Percentiles rank a stretch among this genome's conserved stretches.
phyloP scores from a whole-genome alignment of 805 yeast genomes.

The Starmerella kuoi region DNA sequence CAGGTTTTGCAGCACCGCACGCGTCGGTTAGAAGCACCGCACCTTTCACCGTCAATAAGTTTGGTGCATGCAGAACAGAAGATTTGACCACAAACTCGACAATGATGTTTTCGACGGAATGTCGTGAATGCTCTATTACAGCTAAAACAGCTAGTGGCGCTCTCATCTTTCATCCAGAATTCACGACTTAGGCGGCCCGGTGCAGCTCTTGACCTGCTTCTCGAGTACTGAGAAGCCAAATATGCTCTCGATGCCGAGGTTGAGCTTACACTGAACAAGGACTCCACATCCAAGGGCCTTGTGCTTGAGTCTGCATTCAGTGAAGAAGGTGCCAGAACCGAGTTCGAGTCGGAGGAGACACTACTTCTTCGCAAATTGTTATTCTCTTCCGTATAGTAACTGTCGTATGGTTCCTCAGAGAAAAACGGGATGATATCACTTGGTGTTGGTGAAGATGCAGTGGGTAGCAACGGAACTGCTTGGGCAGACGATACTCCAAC shows the following conservation, averaged over 20 bases:
- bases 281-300: conserved; percentile 18
- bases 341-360: too few relatives aligned
- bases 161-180: conserved; percentile 94
- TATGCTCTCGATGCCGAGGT: conserved; percentile 22
- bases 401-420: too few relatives aligned
- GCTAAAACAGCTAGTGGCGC: conserved; percentile 74
- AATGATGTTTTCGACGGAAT: conserved; percentile 85
- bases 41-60: conserved; percentile 51
- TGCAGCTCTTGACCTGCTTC: conserved; percentile 18
- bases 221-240: conserved; percentile 21
- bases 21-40: conserved; percentile 43
- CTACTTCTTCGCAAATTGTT: too few relatives aligned
- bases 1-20: conserved; percentile 23
- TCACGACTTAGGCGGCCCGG: conserved; percentile 43
- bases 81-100: conserved; percentile 91
- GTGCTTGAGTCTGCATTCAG: neutral
- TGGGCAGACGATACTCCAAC: conserved; percentile 16
- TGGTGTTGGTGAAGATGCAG: too few relatives aligned
- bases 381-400: too few relatives aligned
- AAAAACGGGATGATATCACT: too few relatives aligned
- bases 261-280: conserved; percentile 19
- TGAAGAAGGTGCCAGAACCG: neutral
- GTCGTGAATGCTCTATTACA: conserved; percentile 65
- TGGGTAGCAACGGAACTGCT: conserved; percentile 15
- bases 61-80: conserved; percentile 77